phyloP scores from a whole-genome alignment of 2,329 filamentous ascomycete species.

The Pseudogymnoascus sp. region DNA sequence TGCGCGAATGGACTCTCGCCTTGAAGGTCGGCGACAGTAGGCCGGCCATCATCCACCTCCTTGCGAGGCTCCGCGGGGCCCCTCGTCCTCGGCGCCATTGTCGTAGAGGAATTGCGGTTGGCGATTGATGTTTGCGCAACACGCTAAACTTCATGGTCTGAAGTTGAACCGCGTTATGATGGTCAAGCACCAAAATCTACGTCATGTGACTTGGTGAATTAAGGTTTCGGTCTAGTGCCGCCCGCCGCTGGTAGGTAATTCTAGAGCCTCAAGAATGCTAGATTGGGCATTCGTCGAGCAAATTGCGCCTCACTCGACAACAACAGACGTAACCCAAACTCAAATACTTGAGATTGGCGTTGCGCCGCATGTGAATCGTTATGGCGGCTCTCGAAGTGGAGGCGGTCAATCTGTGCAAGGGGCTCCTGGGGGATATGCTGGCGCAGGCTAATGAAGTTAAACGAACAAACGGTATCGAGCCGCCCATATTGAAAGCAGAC shows the following conservation, averaged over 20 bases:
- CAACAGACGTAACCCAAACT: not conserved
- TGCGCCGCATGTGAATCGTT: constrained; percentile 9
- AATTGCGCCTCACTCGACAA: not conserved
- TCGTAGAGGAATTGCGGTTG: constrained; percentile 10
- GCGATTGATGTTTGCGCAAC: constrained; percentile 8
- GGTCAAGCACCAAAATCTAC: not conserved
- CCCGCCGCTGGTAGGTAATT: not conserved
- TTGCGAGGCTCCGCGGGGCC: constrained; percentile 22
- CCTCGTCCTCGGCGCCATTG: constrained; percentile 27
- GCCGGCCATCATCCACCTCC: constrained; percentile 40
- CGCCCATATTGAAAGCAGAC: constrained; percentile 63
- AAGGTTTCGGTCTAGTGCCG: constrained; percentile 7
- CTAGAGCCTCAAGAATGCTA: constrained; percentile 6
- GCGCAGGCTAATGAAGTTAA: constrained; percentile 52
- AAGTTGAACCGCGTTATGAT: constrained; percentile 9
- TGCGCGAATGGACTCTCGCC: constrained; percentile 65
- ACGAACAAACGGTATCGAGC: constrained; percentile 56
- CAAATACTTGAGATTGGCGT: not conserved
- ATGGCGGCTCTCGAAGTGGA: constrained; percentile 48
- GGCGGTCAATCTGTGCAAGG: constrained; percentile 45
- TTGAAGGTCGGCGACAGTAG: constrained; percentile 60
- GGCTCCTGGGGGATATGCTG: constrained; percentile 50
- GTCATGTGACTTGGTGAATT: constrained; percentile 10
- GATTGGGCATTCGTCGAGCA: not conserved
- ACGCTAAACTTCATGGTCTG: constrained; percentile 1